Base-by-base conservation (phyloP, 2,329 filamentous ascomycete species). In the Penicillium decumbens region DNA sequence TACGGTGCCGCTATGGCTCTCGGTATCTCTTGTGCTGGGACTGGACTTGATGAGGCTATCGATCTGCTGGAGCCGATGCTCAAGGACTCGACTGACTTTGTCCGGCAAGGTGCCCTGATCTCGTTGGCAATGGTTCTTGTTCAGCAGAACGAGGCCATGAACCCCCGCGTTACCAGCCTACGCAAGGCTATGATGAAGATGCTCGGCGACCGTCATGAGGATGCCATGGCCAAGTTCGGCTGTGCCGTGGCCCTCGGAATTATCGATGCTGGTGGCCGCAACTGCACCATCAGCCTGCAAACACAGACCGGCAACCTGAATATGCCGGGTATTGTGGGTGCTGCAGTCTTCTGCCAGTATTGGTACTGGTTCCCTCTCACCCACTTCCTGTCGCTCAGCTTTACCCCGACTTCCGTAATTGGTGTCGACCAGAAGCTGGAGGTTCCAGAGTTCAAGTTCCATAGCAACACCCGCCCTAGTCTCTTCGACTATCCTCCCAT, bases 321-420 rank as follows among this genome's bases (percentile, higher is more conserved):
- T 78, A 96, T 98, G 91, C 84, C 91, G 15, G 95, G 89, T 54
- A 95, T 98, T 59, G 91, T 98, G 15, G 95, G 93, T 60, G 95
- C 95, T 84, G 92, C 90, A 25, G 88, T 98, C 46, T 98, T 98
- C 74, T 95, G 91, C 7, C 93, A 98, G 70, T 98, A 98, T 77
- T 98, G 93, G 93, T 98, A 98, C 77, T 98, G 93, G 93, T 98
- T 98, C 82, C 93, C 93, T 52, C 87, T 97, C 64, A 95, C 93
- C 27, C 93, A 98, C 73, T 98, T 98, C 82, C 72, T 98, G 50
- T 95, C 92, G 0, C 79, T 98, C 54, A 91, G 89, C 64, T 97
- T 98, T 74, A 90, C 89, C n/a, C 93, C 93, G 1, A 98, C 95
- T 1, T 88, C 93, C 1, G 88, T 98, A 65, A 96, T 97, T 61